phyloP scores from a whole-genome alignment of 2,329 filamentous ascomycete genomes.

The Berkeleyomyces rouxiae region DNA sequence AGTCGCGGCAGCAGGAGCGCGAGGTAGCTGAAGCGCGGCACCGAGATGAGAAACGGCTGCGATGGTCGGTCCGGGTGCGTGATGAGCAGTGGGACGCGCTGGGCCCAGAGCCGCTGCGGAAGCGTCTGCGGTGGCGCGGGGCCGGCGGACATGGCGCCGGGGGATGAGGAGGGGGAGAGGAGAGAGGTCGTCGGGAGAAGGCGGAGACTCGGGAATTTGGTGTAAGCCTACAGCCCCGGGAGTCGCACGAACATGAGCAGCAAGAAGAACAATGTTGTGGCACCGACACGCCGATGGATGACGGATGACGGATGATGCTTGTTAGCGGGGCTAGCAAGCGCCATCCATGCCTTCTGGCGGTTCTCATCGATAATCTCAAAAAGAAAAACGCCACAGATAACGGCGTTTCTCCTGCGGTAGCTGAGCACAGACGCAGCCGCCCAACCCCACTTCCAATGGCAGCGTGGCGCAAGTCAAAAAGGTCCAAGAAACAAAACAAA shows the following conservation, averaged over 20 bases:
- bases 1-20: slow-evolving; percentile 40
- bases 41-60: slow-evolving; percentile 34
- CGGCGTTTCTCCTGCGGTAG: too few relatives aligned
- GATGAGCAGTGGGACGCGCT: slow-evolving; percentile 38
- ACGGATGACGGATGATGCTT: too few relatives aligned
- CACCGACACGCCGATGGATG: too few relatives aligned
- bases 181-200: slow-evolving; percentile 18
- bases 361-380: too few relatives aligned
- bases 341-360: too few relatives aligned
- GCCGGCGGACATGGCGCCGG: slow-evolving; percentile 1
- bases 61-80: slow-evolving; percentile 31
- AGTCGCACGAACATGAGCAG: neutral
- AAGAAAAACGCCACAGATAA: neutral
- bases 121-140: slow-evolving; percentile 15
- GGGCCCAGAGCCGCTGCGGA: slow-evolving; percentile 35
- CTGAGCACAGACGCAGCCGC: too few relatives aligned
- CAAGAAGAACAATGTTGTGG: neutral
- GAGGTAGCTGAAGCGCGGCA: slow-evolving; percentile 44
- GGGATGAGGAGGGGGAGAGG: slow-evolving; percentile 17
- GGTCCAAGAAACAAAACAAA: neutral
- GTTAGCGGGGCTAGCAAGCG: too few relatives aligned
- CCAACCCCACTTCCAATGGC: neutral
- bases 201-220: neutral
- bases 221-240: neutral
- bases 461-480: neutral